Percentiles rank a stretch among this genome's conserved stretches.
phyloP scores from a whole-genome alignment of 495 filamentous ascomycete genomes.

The Pyronema omphalodes region DNA sequence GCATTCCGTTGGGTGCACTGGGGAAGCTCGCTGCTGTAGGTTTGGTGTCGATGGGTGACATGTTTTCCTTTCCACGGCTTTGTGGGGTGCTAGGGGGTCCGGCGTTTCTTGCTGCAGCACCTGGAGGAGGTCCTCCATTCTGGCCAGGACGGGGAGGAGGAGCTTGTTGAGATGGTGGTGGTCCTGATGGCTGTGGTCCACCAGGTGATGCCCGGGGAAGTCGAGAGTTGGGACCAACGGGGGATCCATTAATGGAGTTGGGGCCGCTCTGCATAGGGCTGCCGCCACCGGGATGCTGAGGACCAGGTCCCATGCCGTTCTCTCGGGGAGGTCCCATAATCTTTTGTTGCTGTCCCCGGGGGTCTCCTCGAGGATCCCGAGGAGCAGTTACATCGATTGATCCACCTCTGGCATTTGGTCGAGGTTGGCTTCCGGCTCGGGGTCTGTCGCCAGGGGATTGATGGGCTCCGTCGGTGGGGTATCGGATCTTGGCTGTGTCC shows the following conservation, averaged over 20 bases:
- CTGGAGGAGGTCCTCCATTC: slow-evolving; percentile 32
- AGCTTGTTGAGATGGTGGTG: slow-evolving; percentile 71
- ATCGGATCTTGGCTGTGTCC: slow-evolving; percentile 88
- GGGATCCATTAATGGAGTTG: slow-evolving; percentile 4
- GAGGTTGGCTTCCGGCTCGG: slow-evolving; percentile 25
- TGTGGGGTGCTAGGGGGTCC: slow-evolving; percentile 8
- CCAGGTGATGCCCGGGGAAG: slow-evolving; percentile 49
- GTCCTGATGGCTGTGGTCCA: slow-evolving; percentile 53
- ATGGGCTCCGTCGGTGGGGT: slow-evolving; percentile 59
- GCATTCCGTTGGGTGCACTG: slow-evolving; percentile 10
- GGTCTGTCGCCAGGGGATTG: slow-evolving; percentile 25
- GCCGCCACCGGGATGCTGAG: background rate
- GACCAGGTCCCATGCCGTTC: slow-evolving; percentile 33
- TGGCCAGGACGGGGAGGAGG: slow-evolving; percentile 43
- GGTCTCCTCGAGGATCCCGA: slow-evolving; percentile 15
- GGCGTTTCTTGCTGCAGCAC: slow-evolving; percentile 33
- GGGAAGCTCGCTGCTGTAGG: slow-evolving; percentile 1
- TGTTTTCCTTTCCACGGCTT: slow-evolving; percentile 14
- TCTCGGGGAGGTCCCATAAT: slow-evolving; percentile 31
- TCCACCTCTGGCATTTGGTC: slow-evolving; percentile 11
- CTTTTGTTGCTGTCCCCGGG: slow-evolving; percentile 27
- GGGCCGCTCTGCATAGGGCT: no score
- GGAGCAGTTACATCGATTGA: slow-evolving; percentile 9
- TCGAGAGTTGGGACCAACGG: slow-evolving; percentile 21
- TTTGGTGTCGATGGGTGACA: slow-evolving; percentile 14